phyloP scores from a whole-genome alignment of 2,329 filamentous ascomycete genomes.

The Nakataea oryzae region DNA sequence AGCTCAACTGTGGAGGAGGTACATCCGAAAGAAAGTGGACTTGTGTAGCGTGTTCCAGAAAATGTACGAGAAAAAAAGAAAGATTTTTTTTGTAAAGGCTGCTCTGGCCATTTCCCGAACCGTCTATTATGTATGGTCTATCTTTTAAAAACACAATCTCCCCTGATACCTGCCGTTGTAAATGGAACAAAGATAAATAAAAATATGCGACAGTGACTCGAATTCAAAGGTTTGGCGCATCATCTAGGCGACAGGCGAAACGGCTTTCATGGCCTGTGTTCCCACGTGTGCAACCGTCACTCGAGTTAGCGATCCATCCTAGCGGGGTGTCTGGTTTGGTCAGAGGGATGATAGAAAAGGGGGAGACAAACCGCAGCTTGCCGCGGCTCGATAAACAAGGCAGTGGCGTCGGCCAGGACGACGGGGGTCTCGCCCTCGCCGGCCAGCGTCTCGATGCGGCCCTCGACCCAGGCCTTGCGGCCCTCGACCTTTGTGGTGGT shows the following conservation, averaged over 20 bases:
- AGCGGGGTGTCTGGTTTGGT: not conserved
- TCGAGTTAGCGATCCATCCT: not conserved
- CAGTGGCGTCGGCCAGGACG: slow-evolving; percentile 72
- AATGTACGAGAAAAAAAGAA: too few species aligned
- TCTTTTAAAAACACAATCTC: not conserved
- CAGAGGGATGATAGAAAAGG: not conserved
- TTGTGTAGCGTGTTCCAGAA: too few species aligned
- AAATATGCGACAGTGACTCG: not conserved
- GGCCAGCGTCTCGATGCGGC: slow-evolving; percentile 69
- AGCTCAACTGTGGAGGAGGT: too few species aligned
- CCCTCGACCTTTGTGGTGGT: slow-evolving; percentile 80
- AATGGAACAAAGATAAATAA: not conserved
- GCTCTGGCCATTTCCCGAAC: too few species aligned
- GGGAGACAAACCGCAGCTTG: slow-evolving; percentile 54
- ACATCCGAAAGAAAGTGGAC: too few species aligned
- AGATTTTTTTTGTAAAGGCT: too few species aligned
- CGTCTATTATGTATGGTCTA: not conserved
- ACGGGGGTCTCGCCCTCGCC: slow-evolving; percentile 47
- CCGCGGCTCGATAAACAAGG: slow-evolving; percentile 81
- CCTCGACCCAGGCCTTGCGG: slow-evolving; percentile 89
- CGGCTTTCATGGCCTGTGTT: not conserved
- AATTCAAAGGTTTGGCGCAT: not conserved
- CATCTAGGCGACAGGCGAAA: not conserved
- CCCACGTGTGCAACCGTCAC: not conserved
- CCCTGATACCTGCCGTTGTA: not conserved